These are phyloP conservation scores for Pestalotiopsis sp. DNA, from an alignment of 2,329 filamentous ascomycete species.

Conservation along the genomic window DNA sequence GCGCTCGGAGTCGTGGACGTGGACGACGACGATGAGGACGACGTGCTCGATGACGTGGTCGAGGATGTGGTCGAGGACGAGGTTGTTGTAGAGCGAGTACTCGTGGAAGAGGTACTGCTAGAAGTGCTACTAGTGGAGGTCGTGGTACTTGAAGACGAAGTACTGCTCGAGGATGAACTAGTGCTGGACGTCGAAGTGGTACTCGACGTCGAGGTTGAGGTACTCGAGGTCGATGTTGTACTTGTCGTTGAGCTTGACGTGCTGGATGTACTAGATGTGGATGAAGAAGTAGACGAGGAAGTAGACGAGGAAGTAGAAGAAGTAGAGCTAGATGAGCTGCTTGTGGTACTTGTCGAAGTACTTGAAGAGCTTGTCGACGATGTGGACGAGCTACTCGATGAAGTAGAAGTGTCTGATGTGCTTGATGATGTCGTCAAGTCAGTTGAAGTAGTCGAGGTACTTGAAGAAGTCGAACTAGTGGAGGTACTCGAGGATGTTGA, in stretches of 20 bases:
- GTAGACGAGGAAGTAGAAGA: background rate
- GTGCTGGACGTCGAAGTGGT: background rate
- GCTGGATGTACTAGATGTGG: background rate
- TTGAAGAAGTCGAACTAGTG: background rate
- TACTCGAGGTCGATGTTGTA: background rate
- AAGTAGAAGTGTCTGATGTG: background rate
- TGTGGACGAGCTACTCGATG: background rate
- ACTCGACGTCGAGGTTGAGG: background rate
- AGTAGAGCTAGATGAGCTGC: background rate
- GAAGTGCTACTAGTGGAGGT: background rate
- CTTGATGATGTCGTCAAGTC: background rate
- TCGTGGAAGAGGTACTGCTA: background rate
- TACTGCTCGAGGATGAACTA: background rate
- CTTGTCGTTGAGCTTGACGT: background rate
- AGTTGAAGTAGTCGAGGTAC: background rate
- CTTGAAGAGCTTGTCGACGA: background rate
- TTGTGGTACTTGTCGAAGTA: background rate
- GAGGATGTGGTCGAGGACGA: background rate
- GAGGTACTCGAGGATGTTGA: background rate
- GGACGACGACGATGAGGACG: background rate
- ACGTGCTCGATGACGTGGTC: background rate
- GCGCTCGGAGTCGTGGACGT: background rate
- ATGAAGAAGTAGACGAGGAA: background rate
- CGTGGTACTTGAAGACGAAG: background rate
- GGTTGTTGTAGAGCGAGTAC: background rate